phyloP scores from a whole-genome alignment of 768 basidiomycete genomes.

The Bullera alba region DNA sequence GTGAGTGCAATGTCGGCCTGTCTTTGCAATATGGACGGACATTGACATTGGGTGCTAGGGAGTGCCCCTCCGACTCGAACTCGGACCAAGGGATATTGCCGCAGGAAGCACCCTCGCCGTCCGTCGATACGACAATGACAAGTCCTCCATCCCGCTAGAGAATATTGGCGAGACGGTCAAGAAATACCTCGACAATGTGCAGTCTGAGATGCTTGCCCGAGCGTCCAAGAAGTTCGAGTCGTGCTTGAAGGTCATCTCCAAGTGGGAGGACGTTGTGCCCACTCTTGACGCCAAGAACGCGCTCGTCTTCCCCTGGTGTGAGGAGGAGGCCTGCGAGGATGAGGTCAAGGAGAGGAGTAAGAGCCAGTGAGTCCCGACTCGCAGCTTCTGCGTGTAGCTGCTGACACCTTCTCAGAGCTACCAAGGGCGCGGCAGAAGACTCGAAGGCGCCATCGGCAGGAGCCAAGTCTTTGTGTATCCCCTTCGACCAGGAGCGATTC shows the following conservation, averaged over 20 bases:
- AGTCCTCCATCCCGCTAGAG: constrained; percentile 54
- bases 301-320: constrained; percentile 92
- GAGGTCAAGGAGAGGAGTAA: constrained; percentile 94
- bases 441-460: constrained; percentile 95
- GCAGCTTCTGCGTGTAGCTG: neutral
- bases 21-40: neutral
- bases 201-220: constrained; percentile 73
- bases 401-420: constrained; percentile 41
- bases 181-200: constrained; percentile 72
- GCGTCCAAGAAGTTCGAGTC: constrained; percentile 69
- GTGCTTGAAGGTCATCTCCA: constrained; percentile 63
- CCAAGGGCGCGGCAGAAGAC: constrained; percentile 73
- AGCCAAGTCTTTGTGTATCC: constrained; percentile 93
- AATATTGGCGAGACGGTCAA: constrained; percentile 55
- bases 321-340: constrained; percentile 85
- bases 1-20: constrained; percentile 47
- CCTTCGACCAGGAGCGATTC: constrained; percentile 84
- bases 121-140: constrained; percentile 69
- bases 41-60: constrained; percentile 53
- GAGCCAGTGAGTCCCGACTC: constrained; percentile 56
- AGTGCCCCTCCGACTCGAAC: constrained; percentile 92
- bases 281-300: constrained; percentile 80
- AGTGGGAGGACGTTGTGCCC: constrained; percentile 91
- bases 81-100: constrained; percentile 85
- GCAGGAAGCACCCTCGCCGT: constrained; percentile 70